These are phyloP conservation scores for Phlyctochytrium arcticum DNA, from an alignment of 192 early-diverging fungal species.

Conservation along the genomic window DNA sequence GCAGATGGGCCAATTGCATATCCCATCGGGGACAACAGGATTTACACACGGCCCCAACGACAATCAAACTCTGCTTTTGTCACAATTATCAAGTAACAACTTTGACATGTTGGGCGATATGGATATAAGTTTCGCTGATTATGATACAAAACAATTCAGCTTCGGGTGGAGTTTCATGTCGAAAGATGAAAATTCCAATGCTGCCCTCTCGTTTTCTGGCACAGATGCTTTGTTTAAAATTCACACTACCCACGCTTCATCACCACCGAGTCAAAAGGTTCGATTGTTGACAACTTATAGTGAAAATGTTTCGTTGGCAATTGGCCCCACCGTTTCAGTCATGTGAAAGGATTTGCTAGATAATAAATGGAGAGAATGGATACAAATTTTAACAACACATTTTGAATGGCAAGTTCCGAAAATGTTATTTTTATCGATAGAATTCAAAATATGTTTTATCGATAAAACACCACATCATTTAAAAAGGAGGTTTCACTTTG, in stretches of 20 bases:
- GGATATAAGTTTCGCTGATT: conserved; percentile 3
- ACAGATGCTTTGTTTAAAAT: conserved; percentile 3
- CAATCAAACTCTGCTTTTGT: conserved; percentile 3
- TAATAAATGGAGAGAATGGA: too few relatives aligned
- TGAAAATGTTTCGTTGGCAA: not conserved
- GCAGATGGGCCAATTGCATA: not conserved
- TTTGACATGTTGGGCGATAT: conserved; percentile 7
- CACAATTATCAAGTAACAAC: not conserved
- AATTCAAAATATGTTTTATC: too few relatives aligned
- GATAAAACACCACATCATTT: too few relatives aligned
- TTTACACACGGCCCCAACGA: conserved; percentile 1
- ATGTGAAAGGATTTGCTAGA: not conserved
- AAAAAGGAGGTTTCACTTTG: too few relatives aligned
- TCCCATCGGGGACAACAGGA: not conserved
- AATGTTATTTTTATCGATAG: too few relatives aligned
- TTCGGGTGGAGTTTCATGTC: not conserved
- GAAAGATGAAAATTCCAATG: not conserved
- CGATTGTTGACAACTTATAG: not conserved
- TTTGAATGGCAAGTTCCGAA: too few relatives aligned
- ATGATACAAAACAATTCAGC: not conserved
- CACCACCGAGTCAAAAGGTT: too few relatives aligned
- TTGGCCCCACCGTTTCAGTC: not conserved
- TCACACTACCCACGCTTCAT: too few relatives aligned
- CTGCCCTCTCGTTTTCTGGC: conserved; percentile 5
- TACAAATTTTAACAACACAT: too few relatives aligned